Evolutionary conservation across 257 asterid genomes (phyloP), one percentile per base, ranked within the genome.

Genomic region (Nicotiana otophora): DNA sequence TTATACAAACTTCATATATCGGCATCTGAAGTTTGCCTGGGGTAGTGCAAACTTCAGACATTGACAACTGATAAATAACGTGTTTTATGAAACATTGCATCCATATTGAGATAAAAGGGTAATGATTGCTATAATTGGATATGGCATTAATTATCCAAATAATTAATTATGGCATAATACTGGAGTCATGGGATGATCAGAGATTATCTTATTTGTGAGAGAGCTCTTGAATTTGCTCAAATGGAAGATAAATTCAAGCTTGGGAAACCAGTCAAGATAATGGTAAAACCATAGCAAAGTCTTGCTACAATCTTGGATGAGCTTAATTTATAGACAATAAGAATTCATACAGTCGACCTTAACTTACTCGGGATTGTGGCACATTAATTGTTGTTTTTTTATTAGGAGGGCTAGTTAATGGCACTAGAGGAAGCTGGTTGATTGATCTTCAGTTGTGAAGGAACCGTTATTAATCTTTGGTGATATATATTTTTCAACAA

Each of bases 101-200:
- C 33, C 33, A 31, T 31, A 31, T 31, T 31, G 4, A 2, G 33
- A 31, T 31, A 31, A 31, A 31, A 31, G 33, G 33, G 4, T 31
- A 31, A 31, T 31, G 33, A 31, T 31, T 31, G 33, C 33, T 31
- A 1, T 31, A 31, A 31, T 31, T 31, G 26, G 26, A 23, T 23
- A 23, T 23, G 26, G 26, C 26, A 23, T 23, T 23, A 23, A 23
- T 23, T 23, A 23, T 23, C 26, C 26, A 23, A 23, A 0, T 23
- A 23, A 23, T 23, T 23, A 23, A 97, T 19, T 93, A 98, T 42
- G 97, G 99, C 60, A 92, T 96, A 84, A 94, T 96, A 76, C 86
- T 96, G 92, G 98, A 96, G 88, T 91, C 98, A 7, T 93, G 97
- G 95, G 93, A 91, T 65, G 97, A 93, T 83, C 91, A 88, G 81